Conservation (phyloP, 2,329 filamentous ascomycete species). For the Kalaharituber pfeilii region DNA sequence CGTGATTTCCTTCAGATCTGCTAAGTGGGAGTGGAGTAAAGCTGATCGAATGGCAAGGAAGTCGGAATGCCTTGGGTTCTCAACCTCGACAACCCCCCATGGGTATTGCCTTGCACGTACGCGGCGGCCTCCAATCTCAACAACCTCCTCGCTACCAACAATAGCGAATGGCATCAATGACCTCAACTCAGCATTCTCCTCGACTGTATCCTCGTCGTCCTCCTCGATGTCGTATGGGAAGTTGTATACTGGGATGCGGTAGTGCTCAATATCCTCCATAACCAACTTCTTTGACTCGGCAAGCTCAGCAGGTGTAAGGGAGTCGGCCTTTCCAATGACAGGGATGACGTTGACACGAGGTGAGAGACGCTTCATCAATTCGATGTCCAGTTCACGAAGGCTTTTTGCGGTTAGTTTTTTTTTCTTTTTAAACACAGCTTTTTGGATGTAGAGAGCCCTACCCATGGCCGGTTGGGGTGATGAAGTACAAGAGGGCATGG, state of each 20-base stretch:
- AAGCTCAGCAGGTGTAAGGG: slow-evolving; percentile 85
- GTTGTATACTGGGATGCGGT: slow-evolving; percentile 98
- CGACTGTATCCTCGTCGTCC: slow-evolving; percentile 96
- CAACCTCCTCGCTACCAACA: slow-evolving; percentile 85
- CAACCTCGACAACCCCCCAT: slow-evolving; percentile 97
- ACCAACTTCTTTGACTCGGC: slow-evolving; percentile 99
- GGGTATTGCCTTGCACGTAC: slow-evolving; percentile 94
- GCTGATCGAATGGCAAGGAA: slow-evolving; percentile 95
- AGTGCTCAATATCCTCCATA: slow-evolving; percentile 99
- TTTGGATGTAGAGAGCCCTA: slow-evolving; percentile 30
- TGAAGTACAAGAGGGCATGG: slow-evolving; percentile 96
- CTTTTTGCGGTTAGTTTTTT: slow-evolving; percentile 32
- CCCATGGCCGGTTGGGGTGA: slow-evolving; percentile 93
- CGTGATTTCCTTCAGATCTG: slow-evolving; percentile 97
- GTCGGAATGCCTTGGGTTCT: slow-evolving; percentile 97
- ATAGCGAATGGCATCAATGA: slow-evolving; percentile 98
- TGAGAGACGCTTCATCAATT: slow-evolving; percentile 97
- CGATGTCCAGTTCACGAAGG: slow-evolving; percentile 95
- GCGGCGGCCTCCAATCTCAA: slow-evolving; percentile 83
- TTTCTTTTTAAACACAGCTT: background rate
- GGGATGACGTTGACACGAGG: slow-evolving; percentile 98
- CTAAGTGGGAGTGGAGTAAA: slow-evolving; percentile 90
- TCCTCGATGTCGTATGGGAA: slow-evolving; percentile 99
- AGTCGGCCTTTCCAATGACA: slow-evolving; percentile 96
- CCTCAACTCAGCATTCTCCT: slow-evolving; percentile 94